These are phyloP conservation scores for Magnolia changhungtana DNA, from an alignment of 164 flowering plant species.

Conservation along the genomic window DNA sequence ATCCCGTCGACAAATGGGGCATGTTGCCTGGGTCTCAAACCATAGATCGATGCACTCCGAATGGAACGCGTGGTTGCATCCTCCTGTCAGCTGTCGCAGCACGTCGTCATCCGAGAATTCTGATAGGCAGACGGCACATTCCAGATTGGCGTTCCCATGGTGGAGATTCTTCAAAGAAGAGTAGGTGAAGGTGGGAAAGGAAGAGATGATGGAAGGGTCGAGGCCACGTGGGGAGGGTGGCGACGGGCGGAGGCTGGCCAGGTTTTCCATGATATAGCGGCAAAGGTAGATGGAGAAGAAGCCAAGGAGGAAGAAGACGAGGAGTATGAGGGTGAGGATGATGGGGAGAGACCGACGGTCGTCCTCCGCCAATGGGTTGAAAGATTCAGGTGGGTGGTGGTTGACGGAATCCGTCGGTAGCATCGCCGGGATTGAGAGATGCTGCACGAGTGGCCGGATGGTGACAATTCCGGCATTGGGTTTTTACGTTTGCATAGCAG, in stretches of 20 bases:
- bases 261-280: conserved; percentile 36
- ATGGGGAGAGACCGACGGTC: conserved; percentile 26
- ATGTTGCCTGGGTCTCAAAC: conserved; percentile 67
- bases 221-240: conserved; percentile 35
- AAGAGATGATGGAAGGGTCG: conserved; percentile 41
- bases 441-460: conserved; percentile 30
- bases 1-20: conserved; percentile 69
- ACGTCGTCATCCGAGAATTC: conserved; percentile 51
- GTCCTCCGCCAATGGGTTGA: conserved; percentile 24
- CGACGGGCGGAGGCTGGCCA: neutral
- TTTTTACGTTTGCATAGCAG: neutral
- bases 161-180: conserved; percentile 38
- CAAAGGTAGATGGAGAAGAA: conserved; percentile 63
- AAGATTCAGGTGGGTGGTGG: conserved; percentile 2
- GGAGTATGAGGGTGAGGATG: conserved; percentile 42
- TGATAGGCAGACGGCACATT: conserved; percentile 75
- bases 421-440: conserved; percentile 14
- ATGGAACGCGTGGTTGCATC: conserved; percentile 76
- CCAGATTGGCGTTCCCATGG: conserved; percentile 41
- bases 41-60: conserved; percentile 87
- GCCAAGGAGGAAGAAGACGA: conserved; percentile 53
- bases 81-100: conserved; percentile 42
- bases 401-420: conserved; percentile 12
- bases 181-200: conserved; percentile 58
- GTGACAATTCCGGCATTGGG: neutral